A percentile compares a stretch with the other conserved stretches of the same genome.
Evolutionary conservation across 495 filamentous ascomycete genomes (phyloP).

Genomic region (Poronia punctata): DNA sequence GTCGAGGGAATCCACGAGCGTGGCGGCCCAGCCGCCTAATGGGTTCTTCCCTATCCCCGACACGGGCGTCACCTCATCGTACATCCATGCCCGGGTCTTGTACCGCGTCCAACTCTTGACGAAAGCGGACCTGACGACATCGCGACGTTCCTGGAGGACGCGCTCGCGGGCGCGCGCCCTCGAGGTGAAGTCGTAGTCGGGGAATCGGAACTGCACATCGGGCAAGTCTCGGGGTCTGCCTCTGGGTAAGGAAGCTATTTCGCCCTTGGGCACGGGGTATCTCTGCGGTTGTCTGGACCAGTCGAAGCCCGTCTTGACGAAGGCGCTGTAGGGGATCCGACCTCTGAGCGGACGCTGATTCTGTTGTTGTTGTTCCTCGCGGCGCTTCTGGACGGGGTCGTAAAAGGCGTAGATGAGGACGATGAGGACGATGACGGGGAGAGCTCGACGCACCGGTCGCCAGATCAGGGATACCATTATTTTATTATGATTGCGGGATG

Average conservation of each 20-base stretch:
- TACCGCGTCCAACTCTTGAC: slow-evolving; percentile 66
- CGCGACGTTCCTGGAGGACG: slow-evolving; percentile 42
- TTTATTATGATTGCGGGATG: no score
- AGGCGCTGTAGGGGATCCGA: background rate
- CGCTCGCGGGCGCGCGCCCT: slow-evolving; percentile 40
- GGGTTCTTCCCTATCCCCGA: slow-evolving; percentile 48
- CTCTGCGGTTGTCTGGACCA: slow-evolving; percentile 55
- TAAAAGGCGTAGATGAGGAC: background rate
- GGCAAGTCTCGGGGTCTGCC: slow-evolving; percentile 51
- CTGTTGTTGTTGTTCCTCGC: no score
- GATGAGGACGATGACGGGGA: background rate
- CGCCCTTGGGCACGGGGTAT: slow-evolving; percentile 49
- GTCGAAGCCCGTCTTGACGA: slow-evolving; percentile 28
- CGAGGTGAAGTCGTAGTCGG: slow-evolving; percentile 40
- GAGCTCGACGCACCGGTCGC: background rate
- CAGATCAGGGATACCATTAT: slow-evolving; percentile 1
- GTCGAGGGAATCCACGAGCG: slow-evolving; percentile 72
- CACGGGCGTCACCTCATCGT: slow-evolving; percentile 64
- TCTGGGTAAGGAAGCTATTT: slow-evolving; percentile 57
- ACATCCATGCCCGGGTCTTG: slow-evolving; percentile 61
- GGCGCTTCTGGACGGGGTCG: background rate
- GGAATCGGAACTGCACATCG: slow-evolving; percentile 58
- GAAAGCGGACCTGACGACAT: slow-evolving; percentile 60
- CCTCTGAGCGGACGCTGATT: background rate
- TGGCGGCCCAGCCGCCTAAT: slow-evolving; percentile 78